Base-by-base conservation (phyloP, 164 flowering plant species). In the Tetracentron sinense region DNA sequence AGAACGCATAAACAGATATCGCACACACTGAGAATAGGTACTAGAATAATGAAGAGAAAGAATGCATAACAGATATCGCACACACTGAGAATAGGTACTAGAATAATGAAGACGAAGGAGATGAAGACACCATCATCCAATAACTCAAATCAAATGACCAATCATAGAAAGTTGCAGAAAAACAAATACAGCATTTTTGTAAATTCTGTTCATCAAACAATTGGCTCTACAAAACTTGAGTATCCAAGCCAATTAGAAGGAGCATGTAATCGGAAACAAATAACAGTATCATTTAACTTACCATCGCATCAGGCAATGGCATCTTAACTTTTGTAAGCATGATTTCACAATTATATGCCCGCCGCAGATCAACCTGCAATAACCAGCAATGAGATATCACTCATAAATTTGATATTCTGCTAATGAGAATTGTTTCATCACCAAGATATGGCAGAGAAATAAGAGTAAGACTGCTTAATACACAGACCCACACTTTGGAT, bases 301-400 rank as follows among this genome's bases (percentile, higher is more conserved):
- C 97, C 99, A 89, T 83, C 72, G 91, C 65, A 61, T 91, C 99
- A 62, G 91, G 79, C 83, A 94, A 66, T 49, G 99, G 97, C 42
- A 91, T 81, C 74, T 94, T 94, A 26, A 94, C 96, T 77, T 91
- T 94, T 58, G 97, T 64, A 69, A 94, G 96, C 99, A 94, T 94
- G 50, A 94, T 94, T 76, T 94, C 99, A 81, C 97, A 91, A 61
- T 94, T 94, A 72, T 91, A 78, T 52, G 99, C 96, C 61, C 97
- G 78, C 68, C 90, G 75, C 14, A 82, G 82, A 49, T 94, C 97
- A 77, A 94, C 79, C 99, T 94, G 92, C 88, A 83, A 67, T 49
- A 73, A 66, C 23, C 54, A 70, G 29, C 33, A 38, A 7, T 54
- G 31, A 74, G 61, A 56, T 17, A 52, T 38, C 5, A 54, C 48